These are phyloP conservation scores for Curvularia spicifera DNA, from an alignment of 2,329 filamentous ascomycete species.

Conservation along the genomic window DNA sequence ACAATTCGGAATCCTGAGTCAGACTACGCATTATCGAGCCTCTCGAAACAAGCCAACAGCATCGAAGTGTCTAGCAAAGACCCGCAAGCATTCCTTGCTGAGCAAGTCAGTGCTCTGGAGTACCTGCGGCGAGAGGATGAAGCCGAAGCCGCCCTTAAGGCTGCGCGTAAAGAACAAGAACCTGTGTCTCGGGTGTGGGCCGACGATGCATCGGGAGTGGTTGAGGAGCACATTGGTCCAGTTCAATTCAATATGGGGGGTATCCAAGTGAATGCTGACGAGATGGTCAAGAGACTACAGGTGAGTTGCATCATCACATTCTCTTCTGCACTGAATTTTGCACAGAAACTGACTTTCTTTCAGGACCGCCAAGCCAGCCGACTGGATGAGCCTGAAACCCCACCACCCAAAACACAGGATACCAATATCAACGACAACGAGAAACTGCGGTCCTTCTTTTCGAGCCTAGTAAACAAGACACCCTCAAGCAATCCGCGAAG, in stretches of 20 bases:
- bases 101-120: constrained; percentile 79
- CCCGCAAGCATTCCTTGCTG: constrained; percentile 76
- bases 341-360: constrained; percentile 17
- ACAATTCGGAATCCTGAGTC: constrained; percentile 77
- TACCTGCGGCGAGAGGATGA: constrained; percentile 65
- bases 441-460: constrained; percentile 50
- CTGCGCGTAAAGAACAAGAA: constrained; percentile 46
- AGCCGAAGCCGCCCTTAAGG: constrained; percentile 57
- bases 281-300: constrained; percentile 87
- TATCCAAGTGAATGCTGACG: constrained; percentile 93
- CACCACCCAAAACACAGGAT: constrained; percentile 35
- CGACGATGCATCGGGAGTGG: constrained; percentile 46
- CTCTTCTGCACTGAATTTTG: not conserved
- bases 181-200: constrained; percentile 27
- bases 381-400: constrained; percentile 35
- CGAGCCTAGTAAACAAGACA: constrained; percentile 46
- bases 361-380: constrained; percentile 50
- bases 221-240: constrained; percentile 76
- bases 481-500: constrained; percentile 36
- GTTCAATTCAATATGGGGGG: constrained; percentile 99
- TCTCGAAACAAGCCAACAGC: constrained; percentile 53
- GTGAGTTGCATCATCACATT: constrained; percentile 53
- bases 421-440: constrained; percentile 49
- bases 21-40: constrained; percentile 48
- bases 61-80: constrained; percentile 73